Evolutionary conservation across 2,329 filamentous ascomycete species (phyloP), one percentile per base, ranked within the genome.

Genomic region (Hymenoscyphus infarciens): DNA sequence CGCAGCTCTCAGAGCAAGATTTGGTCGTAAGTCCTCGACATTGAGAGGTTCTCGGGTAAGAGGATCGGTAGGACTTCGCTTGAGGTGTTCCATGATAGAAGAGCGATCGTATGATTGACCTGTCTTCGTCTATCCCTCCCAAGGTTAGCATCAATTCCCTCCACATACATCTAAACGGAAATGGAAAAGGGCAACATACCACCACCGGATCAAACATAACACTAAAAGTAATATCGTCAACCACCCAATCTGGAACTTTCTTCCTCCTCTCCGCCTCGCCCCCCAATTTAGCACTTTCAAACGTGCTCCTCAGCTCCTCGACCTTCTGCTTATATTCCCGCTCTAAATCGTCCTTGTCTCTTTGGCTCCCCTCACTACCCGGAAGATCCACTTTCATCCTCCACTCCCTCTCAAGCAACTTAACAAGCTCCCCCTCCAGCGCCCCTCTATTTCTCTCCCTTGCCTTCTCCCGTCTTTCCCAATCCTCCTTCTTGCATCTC

Each of bases 31-130:
- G 54, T 97, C 92, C 1, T 81, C 78, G 0, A 85, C 80, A 0
- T 77, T 77, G 57, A 97, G 81, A 0, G 89, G 86, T 66, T 92
- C 88, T 52, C 94, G 82, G 0, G 94, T 97, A 39, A 98, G 75
- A 0, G 95, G 95, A 74, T 99, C 95, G 15, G 85, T 89, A 0
- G 82, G 82, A 38, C 85, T 85, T 25, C 89, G 82, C 70, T 89
- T 88, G 29, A 99, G 81, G 73, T 97, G 92, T 75, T 96, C 92
- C 72, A 92, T 81, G 64, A 99, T 89, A 16, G 90, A 90, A 0
- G 90, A 83, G 52, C 94, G 85, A 75, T 98, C 95, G 74, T 97
- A 99, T 1, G 90, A 95, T 67, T 93, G 90, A 13, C 95, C 95
- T 1, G 89, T 93, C 71, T 90, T 92, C 1, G 91, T 94, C 87